Evolutionary conservation across 495 filamentous ascomycete genomes (phyloP).

Genomic region (Tuber indicum): DNA sequence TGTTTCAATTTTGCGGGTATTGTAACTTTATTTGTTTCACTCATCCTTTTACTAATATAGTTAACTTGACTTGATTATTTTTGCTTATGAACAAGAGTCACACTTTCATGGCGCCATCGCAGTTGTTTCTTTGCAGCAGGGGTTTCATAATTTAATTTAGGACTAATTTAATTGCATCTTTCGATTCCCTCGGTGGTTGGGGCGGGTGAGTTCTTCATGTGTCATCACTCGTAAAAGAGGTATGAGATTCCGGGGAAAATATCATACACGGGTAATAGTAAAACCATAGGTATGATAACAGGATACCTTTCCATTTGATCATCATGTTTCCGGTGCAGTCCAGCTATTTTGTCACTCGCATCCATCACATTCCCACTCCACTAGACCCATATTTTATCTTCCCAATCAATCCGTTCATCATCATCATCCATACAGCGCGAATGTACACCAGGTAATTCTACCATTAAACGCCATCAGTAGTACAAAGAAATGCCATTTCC

Average conservation of each 20-base stretch:
- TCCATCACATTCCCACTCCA: background rate
- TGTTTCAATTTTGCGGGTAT: background rate
- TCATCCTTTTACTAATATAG: background rate
- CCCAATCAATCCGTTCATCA: slow-evolving; percentile 1
- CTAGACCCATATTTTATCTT: background rate
- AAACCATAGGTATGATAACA: background rate
- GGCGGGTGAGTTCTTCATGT: background rate
- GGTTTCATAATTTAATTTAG: background rate
- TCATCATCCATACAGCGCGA: background rate
- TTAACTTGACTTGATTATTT: background rate
- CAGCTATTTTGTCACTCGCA: background rate
- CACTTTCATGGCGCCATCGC: background rate
- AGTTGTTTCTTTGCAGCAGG: background rate
- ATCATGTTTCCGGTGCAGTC: background rate
- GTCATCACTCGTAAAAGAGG: background rate
- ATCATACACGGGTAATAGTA: background rate
- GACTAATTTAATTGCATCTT: background rate
- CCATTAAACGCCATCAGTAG: background rate
- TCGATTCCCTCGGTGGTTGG: background rate
- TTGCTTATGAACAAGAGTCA: background rate
- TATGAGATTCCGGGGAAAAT: background rate
- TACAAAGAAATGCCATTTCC: background rate
- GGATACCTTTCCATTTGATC: background rate
- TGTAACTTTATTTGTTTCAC: background rate
- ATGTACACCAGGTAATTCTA: slow-evolving; percentile 4